Evolutionary conservation across 495 filamentous ascomycete genomes (phyloP).

Genomic region (Pseudotulostoma volvatum): DNA sequence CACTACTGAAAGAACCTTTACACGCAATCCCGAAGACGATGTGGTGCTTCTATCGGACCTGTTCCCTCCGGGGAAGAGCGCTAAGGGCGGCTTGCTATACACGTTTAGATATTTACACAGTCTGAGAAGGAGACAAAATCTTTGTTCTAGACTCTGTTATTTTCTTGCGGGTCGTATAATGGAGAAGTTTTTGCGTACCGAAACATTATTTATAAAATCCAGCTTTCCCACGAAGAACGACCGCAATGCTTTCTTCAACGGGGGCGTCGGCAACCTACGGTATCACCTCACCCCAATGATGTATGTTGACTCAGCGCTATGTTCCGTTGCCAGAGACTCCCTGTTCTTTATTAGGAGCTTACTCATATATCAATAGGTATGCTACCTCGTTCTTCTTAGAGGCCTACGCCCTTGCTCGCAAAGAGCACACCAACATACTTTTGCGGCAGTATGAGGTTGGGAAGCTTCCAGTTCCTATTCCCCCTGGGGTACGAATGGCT

Average conservation of each 20-base stretch:
- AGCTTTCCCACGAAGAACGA: slow-evolving; percentile 19
- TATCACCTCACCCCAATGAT: slow-evolving; percentile 28
- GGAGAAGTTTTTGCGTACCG: slow-evolving; percentile 21
- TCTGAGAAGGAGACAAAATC: slow-evolving; percentile 23
- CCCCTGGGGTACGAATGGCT: slow-evolving; percentile 15
- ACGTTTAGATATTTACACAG: slow-evolving; percentile 27
- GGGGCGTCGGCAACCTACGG: slow-evolving; percentile 19
- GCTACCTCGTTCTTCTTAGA: slow-evolving; percentile 29
- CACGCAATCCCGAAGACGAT: slow-evolving; percentile 29
- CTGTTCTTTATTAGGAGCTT: no score
- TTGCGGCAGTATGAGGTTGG: slow-evolving; percentile 27
- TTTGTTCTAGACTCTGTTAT: slow-evolving; percentile 25
- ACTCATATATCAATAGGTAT: no score
- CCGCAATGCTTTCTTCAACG: slow-evolving; percentile 19
- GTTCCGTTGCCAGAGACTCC: background rate
- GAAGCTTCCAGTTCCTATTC: slow-evolving; percentile 22
- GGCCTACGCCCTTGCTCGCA: slow-evolving; percentile 23
- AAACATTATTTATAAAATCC: slow-evolving; percentile 17
- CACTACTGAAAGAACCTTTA: slow-evolving; percentile 25
- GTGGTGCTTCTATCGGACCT: slow-evolving; percentile 31
- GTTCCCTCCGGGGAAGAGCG: slow-evolving; percentile 28
- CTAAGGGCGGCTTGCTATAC: slow-evolving; percentile 28
- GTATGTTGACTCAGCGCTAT: slow-evolving; percentile 12
- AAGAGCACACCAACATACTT: slow-evolving; percentile 26
- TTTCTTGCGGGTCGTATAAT: slow-evolving; percentile 30